These are phyloP conservation scores for Aspergillus pseudoterreus DNA, from an alignment of 2,329 filamentous ascomycete species.

Conservation along the genomic window DNA sequence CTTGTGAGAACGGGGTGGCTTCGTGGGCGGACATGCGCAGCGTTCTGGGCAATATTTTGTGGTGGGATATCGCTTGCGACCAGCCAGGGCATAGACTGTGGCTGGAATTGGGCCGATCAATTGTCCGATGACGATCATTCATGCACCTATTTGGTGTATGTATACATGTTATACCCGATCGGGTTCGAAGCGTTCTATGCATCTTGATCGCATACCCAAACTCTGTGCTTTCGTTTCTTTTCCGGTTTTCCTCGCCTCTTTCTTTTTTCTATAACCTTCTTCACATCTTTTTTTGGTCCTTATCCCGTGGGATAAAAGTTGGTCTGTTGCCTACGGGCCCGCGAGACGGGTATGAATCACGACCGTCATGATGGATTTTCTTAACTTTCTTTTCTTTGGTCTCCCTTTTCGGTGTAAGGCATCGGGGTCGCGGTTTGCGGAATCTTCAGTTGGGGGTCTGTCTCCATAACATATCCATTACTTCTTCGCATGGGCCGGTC, in stretches of 20 bases:
- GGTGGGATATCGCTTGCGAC: slow-evolving; percentile 35
- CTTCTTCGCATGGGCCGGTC: no score
- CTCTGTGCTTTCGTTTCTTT: neutral
- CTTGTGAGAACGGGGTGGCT: slow-evolving; percentile 15
- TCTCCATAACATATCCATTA: neutral
- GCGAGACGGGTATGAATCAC: slow-evolving; percentile 6
- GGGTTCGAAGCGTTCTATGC: no score
- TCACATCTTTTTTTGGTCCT: neutral
- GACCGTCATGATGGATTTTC: slow-evolving; percentile 1
- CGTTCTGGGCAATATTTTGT: slow-evolving; percentile 26
- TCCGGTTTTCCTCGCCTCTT: neutral
- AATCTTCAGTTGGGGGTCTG: neutral
- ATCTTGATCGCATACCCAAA: neutral
- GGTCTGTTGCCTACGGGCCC: neutral
- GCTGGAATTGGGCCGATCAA: slow-evolving; percentile 17
- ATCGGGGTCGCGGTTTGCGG: neutral
- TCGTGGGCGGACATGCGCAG: slow-evolving; percentile 26
- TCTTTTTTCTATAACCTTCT: neutral
- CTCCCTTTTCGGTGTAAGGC: neutral
- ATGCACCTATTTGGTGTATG: neutral
- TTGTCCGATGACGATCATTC: neutral
- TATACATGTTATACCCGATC: neutral
- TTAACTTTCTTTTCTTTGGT: neutral
- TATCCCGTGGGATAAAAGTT: neutral
- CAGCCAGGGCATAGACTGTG: slow-evolving; percentile 26